Base-by-base conservation (phyloP, 257 asterid genomes). In the Solanum etuberosum region DNA sequence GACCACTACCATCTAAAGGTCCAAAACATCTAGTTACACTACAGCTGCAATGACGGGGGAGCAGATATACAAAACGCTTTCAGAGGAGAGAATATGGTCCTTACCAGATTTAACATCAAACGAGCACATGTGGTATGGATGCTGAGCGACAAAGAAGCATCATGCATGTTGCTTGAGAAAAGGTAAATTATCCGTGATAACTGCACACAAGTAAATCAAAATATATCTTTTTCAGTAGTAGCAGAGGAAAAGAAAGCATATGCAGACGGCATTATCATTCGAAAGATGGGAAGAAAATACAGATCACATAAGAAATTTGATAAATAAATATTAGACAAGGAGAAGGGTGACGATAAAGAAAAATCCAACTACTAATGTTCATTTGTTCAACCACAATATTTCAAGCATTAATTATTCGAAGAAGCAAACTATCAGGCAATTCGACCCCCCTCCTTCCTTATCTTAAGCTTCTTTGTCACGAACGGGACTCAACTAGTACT, bases 51-150 rank as follows among this genome's bases (percentile, higher is more conserved):
- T 23, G 80, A 70, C 5, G 5, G 67, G 61, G 72, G 11, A 42
- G 59, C 34, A 81, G 67, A 87, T 48, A 68, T 67, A 54, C 68
- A 3, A 6, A 29, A 57, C 9, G 6, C 46, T 43, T 59, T 73
- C 57, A 16, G 12, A 23, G 61, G 29, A 77, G 57, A 77, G 54
- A 87, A 38, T 68, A 34, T 85, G 83, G 88, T 87, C 88, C 40
- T 86, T 94, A 97, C 99, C 98, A 97, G 95, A 92, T 97, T 97
- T 94, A 97, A 86, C 99, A 97, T 97, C 92, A 97, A 90, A 88
- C 99, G 99, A 83, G 99, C 99, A 92, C 99, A 97, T 12, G 99
- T 97, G 37, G 99, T 97, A 91, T 97, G 99, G 90, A 97, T 97
- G 93, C 98, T 94, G 92, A 97, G 95, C 25, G 99, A 93, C 95